Conservation (phyloP, 1,139 yeast genomes). For the Yamadazyma dushanensis region DNA sequence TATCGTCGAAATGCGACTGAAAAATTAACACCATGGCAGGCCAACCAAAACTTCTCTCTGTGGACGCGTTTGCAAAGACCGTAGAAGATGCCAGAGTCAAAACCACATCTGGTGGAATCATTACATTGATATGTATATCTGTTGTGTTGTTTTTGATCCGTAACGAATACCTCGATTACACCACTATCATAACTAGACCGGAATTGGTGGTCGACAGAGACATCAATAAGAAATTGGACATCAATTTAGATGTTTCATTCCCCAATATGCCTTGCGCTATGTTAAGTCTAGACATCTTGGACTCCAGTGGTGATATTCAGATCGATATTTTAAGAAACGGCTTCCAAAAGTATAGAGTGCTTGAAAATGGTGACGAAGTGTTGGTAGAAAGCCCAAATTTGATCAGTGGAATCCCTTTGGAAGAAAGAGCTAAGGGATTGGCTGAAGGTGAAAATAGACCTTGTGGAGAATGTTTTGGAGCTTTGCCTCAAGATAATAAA, state of each 20-base stretch:
- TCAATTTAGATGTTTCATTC: conserved; percentile 78
- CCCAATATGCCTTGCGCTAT: conserved; percentile 82
- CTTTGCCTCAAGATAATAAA: conserved; percentile 62
- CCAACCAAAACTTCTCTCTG: conserved; percentile 55
- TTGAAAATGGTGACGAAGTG: conserved; percentile 25
- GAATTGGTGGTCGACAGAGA: conserved; percentile 89
- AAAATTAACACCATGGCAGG: conserved; percentile 27
- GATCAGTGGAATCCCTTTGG: conserved; percentile 28
- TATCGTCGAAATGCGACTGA: not conserved
- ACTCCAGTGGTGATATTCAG: conserved; percentile 81
- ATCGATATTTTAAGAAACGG: conserved; percentile 70
- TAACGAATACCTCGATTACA: conserved; percentile 77
- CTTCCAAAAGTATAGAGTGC: conserved; percentile 61
- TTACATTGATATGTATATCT: conserved; percentile 69
- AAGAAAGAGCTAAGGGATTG: conserved; percentile 35
- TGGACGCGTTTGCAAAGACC: conserved; percentile 92
- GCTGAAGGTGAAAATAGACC: conserved; percentile 40
- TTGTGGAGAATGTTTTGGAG: conserved; percentile 94
- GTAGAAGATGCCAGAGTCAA: conserved; percentile 90
- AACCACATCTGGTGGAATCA: conserved; percentile 87
- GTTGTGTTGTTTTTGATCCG: conserved; percentile 63
- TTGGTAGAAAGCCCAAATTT: conserved; percentile 31
- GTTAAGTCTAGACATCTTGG: conserved; percentile 55
- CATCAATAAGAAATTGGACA: conserved; percentile 70
- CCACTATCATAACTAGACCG: conserved; percentile 66